These are phyloP conservation scores for Rheum nobile DNA, from an alignment of 148 eudicot species.

Conservation along the genomic window DNA sequence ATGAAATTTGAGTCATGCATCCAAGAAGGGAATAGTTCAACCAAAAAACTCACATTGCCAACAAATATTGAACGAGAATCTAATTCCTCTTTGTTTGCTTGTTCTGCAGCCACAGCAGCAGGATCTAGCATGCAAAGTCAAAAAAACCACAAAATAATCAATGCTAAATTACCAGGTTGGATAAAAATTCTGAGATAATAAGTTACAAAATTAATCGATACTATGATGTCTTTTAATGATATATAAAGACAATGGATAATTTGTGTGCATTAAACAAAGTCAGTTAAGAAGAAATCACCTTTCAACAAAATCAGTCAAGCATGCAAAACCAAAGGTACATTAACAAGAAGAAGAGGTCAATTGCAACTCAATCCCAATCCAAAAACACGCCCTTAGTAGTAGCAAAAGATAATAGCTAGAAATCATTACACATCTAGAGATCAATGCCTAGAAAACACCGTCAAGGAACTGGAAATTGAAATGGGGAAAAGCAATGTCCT, in stretches of 20 bases:
- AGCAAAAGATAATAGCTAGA: background rate
- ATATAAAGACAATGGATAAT: background rate
- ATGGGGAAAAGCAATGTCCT: background rate
- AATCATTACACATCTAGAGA: background rate
- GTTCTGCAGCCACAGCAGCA: conserved; percentile 39
- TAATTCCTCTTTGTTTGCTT: conserved; percentile 66
- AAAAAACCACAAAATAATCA: background rate
- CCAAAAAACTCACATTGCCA: conserved; percentile 53
- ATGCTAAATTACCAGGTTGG: background rate
- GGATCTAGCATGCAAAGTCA: conserved; percentile 34
- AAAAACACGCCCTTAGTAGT: background rate
- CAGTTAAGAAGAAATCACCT: background rate
- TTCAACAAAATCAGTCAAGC: background rate
- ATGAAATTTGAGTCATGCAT: background rate
- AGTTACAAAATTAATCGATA: background rate
- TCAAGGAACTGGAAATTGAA: background rate
- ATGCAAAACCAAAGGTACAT: background rate
- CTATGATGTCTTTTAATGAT: background rate
- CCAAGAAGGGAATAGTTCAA: background rate
- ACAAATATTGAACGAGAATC: conserved; percentile 80
- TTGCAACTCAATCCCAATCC: background rate
- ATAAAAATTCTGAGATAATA: background rate
- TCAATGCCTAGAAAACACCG: background rate
- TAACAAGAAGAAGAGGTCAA: background rate
- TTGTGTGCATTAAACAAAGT: background rate